Conservation (phyloP, 345 rosid species). For the Erodium maritimum region DNA sequence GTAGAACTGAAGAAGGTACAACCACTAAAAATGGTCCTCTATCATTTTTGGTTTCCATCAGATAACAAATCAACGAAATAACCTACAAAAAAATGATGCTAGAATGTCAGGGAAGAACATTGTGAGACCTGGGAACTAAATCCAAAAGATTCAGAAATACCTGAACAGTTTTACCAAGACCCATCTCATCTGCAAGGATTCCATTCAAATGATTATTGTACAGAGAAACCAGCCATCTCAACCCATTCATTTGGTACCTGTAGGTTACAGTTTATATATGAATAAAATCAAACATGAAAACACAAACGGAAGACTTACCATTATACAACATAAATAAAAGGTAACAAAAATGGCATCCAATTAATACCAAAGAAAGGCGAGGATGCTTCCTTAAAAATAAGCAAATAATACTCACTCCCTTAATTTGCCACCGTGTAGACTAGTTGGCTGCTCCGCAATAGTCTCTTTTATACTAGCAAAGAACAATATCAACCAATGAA, state of each 20-base stretch:
- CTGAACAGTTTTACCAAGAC: constrained; percentile 97
- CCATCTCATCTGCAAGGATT: constrained; percentile 97
- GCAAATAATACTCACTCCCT: constrained; percentile 60
- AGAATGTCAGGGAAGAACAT: constrained; percentile 2
- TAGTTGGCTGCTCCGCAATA: constrained; percentile 67
- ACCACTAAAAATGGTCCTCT: constrained; percentile 91
- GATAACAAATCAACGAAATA: constrained; percentile 68
- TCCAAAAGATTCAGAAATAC: constrained; percentile 20
- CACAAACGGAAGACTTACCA: background rate
- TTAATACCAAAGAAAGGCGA: background rate
- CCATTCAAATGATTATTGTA: constrained; percentile 88
- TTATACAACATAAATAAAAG: background rate
- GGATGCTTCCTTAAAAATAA: background rate
- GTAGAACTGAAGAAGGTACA: constrained; percentile 84
- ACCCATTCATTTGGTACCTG: constrained; percentile 95
- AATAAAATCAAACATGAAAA: constrained; percentile 5
- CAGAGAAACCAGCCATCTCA: constrained; percentile 82
- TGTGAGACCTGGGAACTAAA: constrained; percentile 2
- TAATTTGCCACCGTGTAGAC: constrained; percentile 67
- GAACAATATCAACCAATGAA: background rate
- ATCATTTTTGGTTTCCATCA: constrained; percentile 85
- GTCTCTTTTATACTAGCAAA: constrained; percentile 74
- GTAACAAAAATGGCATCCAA: background rate
- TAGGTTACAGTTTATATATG: constrained; percentile 12
- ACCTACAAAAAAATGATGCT: constrained; percentile 30